These are phyloP conservation scores for Aspergillus brasiliensis DNA, from an alignment of 2,329 filamentous ascomycete species.

Conservation along the genomic window DNA sequence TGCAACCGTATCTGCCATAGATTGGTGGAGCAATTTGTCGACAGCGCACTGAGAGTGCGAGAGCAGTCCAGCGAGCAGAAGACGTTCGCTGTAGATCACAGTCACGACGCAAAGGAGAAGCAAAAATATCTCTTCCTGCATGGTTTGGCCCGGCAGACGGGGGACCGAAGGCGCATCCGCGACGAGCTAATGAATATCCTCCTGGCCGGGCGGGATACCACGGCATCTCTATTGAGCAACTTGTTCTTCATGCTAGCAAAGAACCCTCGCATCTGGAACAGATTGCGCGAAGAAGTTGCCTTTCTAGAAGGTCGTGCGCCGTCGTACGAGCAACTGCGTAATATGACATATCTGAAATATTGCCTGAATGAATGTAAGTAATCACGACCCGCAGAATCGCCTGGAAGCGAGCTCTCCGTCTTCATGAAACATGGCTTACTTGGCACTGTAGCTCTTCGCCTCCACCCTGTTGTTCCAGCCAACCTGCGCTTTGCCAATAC, in stretches of 20 bases:
- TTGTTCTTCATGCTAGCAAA: constrained; percentile 51
- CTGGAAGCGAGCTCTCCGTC: neutral
- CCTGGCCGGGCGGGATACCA: constrained; percentile 56
- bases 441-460: constrained; percentile 36
- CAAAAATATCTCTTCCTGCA: constrained; percentile 50
- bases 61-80: constrained; percentile 22
- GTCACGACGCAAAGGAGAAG: constrained; percentile 12
- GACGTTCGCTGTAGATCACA: constrained; percentile 7
- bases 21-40: constrained; percentile 36
- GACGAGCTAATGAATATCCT: constrained; percentile 53
- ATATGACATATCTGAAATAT: constrained; percentile 26
- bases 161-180: constrained; percentile 46
- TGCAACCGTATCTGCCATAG: constrained; percentile 41
- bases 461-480: constrained; percentile 47
- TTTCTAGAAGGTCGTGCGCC: constrained; percentile 21
- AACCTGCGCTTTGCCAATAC: constrained; percentile 41
- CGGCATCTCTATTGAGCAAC: constrained; percentile 45
- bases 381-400: no score
- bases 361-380: constrained; percentile 30
- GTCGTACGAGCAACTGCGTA: constrained; percentile 27
- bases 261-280: constrained; percentile 38
- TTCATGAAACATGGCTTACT: neutral
- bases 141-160: constrained; percentile 47
- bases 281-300: constrained; percentile 36
- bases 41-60: constrained; percentile 37